phyloP scores from a whole-genome alignment of 768 basidiomycete species.

The Artomyces pyxidatus region DNA sequence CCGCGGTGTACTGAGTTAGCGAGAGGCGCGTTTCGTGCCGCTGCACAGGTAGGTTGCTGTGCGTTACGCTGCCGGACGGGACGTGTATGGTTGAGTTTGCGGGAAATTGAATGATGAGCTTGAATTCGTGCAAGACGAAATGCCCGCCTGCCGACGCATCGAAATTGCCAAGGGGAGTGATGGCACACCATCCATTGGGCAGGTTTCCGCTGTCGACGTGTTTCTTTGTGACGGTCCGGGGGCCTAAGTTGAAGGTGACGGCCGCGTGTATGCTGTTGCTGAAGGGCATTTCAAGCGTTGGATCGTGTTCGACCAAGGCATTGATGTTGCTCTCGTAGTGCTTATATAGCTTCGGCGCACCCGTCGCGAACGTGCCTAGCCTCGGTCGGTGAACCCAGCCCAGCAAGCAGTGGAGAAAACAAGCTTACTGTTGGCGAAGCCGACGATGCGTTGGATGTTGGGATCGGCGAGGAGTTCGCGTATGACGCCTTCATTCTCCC shows the following conservation, averaged over 20 bases:
- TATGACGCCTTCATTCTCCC: neutral
- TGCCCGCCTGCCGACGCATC: constrained; percentile 7
- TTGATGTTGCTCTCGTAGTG: neutral
- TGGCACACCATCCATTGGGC: constrained; percentile 3
- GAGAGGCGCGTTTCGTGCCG: constrained; percentile 4
- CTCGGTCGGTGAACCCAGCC: neutral
- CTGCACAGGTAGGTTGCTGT: constrained; percentile 11
- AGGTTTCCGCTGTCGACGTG: constrained; percentile 2
- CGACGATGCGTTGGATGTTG: neutral
- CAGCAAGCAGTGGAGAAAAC: neutral
- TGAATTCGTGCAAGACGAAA: constrained; percentile 8
- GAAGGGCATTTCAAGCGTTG: neutral
- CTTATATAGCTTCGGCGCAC: constrained; percentile 3
- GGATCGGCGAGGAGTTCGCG: neutral
- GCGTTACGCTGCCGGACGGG: constrained; percentile 8
- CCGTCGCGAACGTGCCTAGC: constrained; percentile 4
- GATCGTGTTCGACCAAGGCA: neutral
- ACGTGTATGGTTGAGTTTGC: constrained; percentile 11
- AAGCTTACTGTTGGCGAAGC: constrained; percentile 3
- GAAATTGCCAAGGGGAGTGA: constrained; percentile 8
- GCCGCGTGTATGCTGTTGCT: constrained; percentile 8
- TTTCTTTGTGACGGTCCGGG: neutral
- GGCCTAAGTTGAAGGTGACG: constrained; percentile 13
- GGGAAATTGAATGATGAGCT: constrained; percentile 12
- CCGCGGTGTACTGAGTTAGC: constrained; percentile 16